Base-by-base conservation (phyloP, 2,329 filamentous ascomycete species). In the Colletotrichum sp. region DNA sequence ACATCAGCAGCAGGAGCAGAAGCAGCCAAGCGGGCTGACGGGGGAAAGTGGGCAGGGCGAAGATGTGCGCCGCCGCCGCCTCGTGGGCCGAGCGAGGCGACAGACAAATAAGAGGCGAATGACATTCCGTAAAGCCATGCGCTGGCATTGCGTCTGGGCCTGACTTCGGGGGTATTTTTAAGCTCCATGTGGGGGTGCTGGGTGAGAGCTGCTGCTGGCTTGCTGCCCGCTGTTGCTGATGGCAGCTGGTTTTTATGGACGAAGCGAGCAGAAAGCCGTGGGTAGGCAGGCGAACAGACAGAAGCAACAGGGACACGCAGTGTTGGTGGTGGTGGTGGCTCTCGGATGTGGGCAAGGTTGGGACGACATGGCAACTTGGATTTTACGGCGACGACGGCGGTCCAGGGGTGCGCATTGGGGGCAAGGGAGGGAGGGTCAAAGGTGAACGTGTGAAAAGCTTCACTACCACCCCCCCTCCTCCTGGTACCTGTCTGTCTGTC, bases 21-120 rank as follows among this genome's bases (percentile, higher is more conserved):
- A 59, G 55, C 34, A 34, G 68, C 57, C 44, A 48, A 48, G 30
- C 57, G 36, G 61, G 32, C 61, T 25, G 68, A 61, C 61, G 36
- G 34, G 68, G 55, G 59, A 57, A 32, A 55, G 25, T 48, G 44
- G 44, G 44, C 44, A 48, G n/a, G 44, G 44, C 44, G 44, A 48
- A n/a, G 44, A 48, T n/a, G 11, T 6, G 44, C 44, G 44, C 44
- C 44, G 44, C 44, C 44, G 44, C 44, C 44, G 44, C 59, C 69
- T 72, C 69, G 32, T 72, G 73, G 63, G 64, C 30, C 57, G 63
- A 73, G 63, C 64, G 32, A 68, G 64, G n/a, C 44, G 44, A 48
- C 44, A 22, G n/a, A 48, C 44, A 48, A 48, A 48, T 48, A 1
- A 48, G n/a, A 48, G 44, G 27, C 70, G 57, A 70, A 70, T 70